Percentiles rank a stretch among this genome's conserved stretches.
phyloP scores from a whole-genome alignment of 2,329 filamentous ascomycete species.

The Diaporthe caulivora region DNA sequence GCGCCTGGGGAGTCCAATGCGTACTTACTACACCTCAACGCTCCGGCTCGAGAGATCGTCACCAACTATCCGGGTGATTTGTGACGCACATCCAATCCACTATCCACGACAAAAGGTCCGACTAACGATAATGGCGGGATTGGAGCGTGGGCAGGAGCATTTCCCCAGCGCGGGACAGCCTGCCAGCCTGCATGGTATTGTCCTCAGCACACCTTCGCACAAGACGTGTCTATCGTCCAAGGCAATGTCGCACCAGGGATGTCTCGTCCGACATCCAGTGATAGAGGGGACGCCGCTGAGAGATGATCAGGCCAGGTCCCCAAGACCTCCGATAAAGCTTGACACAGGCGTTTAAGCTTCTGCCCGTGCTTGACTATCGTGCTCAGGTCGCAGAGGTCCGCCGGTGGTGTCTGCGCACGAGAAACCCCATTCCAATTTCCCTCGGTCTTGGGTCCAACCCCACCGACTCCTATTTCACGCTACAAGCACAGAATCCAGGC shows the following conservation, averaged over 20 bases:
- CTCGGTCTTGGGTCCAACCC: slow-evolving; percentile 2
- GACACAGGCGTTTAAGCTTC: slow-evolving; percentile 22
- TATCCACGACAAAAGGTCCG: neutral
- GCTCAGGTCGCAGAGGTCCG: neutral
- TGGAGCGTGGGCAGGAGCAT: neutral
- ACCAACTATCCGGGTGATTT: neutral
- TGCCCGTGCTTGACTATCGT: neutral
- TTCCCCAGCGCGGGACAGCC: neutral
- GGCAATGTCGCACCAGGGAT: neutral
- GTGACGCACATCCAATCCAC: neutral
- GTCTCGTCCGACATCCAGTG: slow-evolving; percentile 5
- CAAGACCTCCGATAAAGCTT: slow-evolving; percentile 22
- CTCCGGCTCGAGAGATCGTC: neutral
- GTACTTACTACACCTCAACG: neutral
- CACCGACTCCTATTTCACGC: slow-evolving; percentile 16
- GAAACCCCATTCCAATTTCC: slow-evolving; percentile 36
- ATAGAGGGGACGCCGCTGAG: slow-evolving; percentile 13
- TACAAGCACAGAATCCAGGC: neutral
- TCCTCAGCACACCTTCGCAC: neutral
- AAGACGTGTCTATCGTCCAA: slow-evolving; percentile 9
- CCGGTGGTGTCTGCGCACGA: slow-evolving; percentile 31
- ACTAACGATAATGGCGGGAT: slow-evolving; percentile 14
- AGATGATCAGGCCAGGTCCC: neutral
- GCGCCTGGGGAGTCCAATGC: slow-evolving; percentile 13
- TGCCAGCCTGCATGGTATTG: slow-evolving; percentile 4